Evolutionary conservation across 805 yeast species (phyloP), one percentile per base, ranked within the genome.

Genomic region (Kazachstania psychrophila): DNA sequence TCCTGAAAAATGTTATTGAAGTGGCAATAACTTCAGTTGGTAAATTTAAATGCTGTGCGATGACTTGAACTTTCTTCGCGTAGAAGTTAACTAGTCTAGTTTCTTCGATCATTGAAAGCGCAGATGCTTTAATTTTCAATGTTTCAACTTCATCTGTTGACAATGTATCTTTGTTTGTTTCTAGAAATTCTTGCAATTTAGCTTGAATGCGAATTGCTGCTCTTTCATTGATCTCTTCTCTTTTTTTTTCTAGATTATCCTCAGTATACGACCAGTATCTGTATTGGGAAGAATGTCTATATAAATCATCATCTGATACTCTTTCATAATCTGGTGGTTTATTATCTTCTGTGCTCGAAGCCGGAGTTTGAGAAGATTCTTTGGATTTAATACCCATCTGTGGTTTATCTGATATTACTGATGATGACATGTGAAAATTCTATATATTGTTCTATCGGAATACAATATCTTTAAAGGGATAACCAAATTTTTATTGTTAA

Each of bases 21-120:
- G 97, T 86, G 9, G 95, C 79, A 45, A 78, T 68, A 2, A 84
- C 94, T 51, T 87, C 95, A 0, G 95, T 76, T 2, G 96, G 95
- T 67, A 92, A 69, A 47, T 78, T 74, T 60, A 87, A 77, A 48
- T 74, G 75, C 39, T 75, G 70, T 3, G 94, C 80, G 22, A 87
- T 69, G 22, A 75, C 79, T 28, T 73, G 72, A 27, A 84, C 73
- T 52, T 77, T 82, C 47, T 78, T 75, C 14, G 86, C 74, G 56
- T 85, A 86, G 53, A 75, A 85, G 34, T 70, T 64, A 14, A 92
- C 70, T 39, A 84, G 70, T 41, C 69, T 67, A 16, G 65, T 52
- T 55, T 87, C 96, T 50, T 92, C 98, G 15, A 76, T 80, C 14
- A 61, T 59, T 1, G 75, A 66, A 17, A 88, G 71, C 13, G 70